phyloP scores from a whole-genome alignment of 179 eudicot species.

The Spinacia oleracea region DNA sequence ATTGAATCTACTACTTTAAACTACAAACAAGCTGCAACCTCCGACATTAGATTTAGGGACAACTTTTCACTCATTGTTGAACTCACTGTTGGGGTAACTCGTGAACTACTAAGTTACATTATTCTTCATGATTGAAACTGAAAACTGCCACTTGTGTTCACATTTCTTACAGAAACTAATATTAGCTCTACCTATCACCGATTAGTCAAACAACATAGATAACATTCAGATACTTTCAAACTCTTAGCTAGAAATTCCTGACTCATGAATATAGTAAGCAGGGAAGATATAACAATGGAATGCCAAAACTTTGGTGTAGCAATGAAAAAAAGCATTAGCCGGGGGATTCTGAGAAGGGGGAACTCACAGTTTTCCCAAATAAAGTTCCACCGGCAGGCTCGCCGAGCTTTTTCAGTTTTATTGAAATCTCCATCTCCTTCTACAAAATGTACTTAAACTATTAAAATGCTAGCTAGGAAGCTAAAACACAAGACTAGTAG shows the following conservation, averaged over 20 bases:
- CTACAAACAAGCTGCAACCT: neutral
- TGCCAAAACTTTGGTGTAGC: neutral
- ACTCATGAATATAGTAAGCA: neutral
- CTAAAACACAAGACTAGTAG: neutral
- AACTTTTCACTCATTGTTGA: neutral
- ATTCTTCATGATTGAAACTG: neutral
- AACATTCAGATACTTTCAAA: neutral
- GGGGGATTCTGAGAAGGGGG: neutral
- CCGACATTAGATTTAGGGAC: neutral
- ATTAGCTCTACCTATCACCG: neutral
- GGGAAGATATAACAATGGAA: neutral
- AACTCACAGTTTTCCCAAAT: conserved; percentile 73
- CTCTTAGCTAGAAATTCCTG: neutral
- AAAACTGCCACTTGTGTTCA: neutral
- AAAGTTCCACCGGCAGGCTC: conserved; percentile 71
- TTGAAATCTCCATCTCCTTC: conserved; percentile 67
- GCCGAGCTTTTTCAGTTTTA: conserved; percentile 61
- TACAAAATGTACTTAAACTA: conserved; percentile 31
- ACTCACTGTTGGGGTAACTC: neutral
- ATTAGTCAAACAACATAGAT: neutral
- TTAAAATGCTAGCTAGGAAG: neutral
- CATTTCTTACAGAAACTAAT: neutral
- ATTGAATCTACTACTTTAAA: neutral
- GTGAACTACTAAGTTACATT: neutral
- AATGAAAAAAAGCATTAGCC: conserved; percentile 1